Percentiles rank a stretch among this genome's conserved stretches.
phyloP scores from a whole-genome alignment of 2,329 filamentous ascomycete genomes.

The Trichoderma atroviride region DNA sequence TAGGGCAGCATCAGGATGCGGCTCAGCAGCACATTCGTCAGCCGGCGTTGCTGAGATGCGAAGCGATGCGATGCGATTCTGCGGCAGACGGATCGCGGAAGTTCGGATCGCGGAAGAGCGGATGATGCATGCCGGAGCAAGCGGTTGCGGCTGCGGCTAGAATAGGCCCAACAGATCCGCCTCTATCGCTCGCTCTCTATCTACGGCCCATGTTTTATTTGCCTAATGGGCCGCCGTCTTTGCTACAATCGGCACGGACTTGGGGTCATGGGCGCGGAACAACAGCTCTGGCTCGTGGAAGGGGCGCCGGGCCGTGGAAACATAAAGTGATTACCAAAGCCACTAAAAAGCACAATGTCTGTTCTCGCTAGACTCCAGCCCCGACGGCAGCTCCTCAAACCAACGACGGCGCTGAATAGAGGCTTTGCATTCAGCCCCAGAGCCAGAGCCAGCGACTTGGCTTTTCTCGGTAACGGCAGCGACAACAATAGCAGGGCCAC shows the following conservation, averaged over 20 bases:
- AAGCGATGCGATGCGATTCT: background rate
- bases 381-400: background rate
- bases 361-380: slow-evolving; percentile 4
- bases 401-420: slow-evolving; percentile 3
- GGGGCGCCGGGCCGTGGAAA: background rate
- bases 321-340: slow-evolving; percentile 27
- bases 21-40: background rate
- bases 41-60: background rate
- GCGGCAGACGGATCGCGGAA: slow-evolving; percentile 34
- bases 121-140: background rate
- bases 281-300: background rate
- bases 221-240: background rate
- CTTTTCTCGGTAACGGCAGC: background rate
- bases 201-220: background rate
- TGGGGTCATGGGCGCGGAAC: background rate
- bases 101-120: slow-evolving; percentile 34
- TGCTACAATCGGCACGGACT: background rate
- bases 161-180: background rate
- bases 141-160: background rate
- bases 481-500: background rate
- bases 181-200: background rate
- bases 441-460: background rate
- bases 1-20: background rate
- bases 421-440: slow-evolving; percentile 1
- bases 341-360: background rate